Evolutionary conservation across 495 filamentous ascomycete species (phyloP).

Genomic region (Penicillium lividum): DNA sequence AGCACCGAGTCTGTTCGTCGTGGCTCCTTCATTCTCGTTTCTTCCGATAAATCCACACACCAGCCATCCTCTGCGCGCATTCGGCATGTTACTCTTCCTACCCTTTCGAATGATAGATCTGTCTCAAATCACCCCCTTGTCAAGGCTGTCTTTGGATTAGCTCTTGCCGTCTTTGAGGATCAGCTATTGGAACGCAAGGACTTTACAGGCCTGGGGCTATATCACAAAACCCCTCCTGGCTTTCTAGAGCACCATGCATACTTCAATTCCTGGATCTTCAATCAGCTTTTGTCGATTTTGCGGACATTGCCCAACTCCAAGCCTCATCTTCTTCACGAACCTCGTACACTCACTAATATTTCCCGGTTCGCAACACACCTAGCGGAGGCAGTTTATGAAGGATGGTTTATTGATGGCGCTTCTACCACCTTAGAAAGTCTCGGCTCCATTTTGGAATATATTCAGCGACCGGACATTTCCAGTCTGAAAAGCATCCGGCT

Average conservation of each 20-base stretch:
- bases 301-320: conserved; percentile 68
- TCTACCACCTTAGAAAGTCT: conserved; percentile 75
- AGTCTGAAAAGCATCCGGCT: conserved; percentile 81
- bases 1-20: conserved; percentile 62
- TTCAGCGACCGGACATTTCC: conserved; percentile 82
- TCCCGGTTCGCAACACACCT: conserved; percentile 76
- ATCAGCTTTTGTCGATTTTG: conserved; percentile 70
- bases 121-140: conserved; percentile 67
- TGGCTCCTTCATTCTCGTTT: conserved; percentile 85
- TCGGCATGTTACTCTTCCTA: conserved; percentile 53
- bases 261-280: conserved; percentile 87
- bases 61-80: conserved; percentile 60
- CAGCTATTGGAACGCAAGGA: conserved; percentile 83
- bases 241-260: conserved; percentile 92
- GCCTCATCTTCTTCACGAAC: conserved; percentile 72
- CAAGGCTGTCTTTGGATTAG: conserved; percentile 71
- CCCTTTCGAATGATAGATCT: conserved; percentile 42
- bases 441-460: conserved; percentile 81
- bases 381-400: conserved; percentile 88
- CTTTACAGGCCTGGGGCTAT: conserved; percentile 85
- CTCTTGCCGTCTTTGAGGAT: conserved; percentile 76
- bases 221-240: conserved; percentile 85
- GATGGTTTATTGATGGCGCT: conserved; percentile 89
- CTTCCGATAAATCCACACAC: conserved; percentile 61
- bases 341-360: conserved; percentile 82